Conservation (phyloP, 306 rosid genomes). For the Quercus alba region DNA sequence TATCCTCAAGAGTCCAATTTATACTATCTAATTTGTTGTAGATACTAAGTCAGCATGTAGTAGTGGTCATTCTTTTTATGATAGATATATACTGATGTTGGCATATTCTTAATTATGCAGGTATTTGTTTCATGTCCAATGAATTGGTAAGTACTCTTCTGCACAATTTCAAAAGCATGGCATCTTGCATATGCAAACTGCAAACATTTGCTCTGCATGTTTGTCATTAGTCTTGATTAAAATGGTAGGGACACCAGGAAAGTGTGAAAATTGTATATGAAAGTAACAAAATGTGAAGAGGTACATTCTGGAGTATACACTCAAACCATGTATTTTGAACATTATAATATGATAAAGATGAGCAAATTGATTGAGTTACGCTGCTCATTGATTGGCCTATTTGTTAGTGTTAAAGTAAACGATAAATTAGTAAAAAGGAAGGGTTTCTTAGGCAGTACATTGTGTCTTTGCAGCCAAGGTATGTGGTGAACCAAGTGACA, state of each 20-base stretch:
- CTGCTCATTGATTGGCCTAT: background rate
- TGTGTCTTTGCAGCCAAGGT: slow-evolving; percentile 73
- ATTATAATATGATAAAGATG: background rate
- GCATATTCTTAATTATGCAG: slow-evolving; percentile 40
- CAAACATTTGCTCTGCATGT: background rate
- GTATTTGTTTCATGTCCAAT: slow-evolving; percentile 93
- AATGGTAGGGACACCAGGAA: background rate
- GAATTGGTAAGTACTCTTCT: slow-evolving; percentile 69
- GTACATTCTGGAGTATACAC: background rate
- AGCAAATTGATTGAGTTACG: background rate
- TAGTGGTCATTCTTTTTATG: background rate
- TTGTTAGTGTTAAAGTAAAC: background rate
- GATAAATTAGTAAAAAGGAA: background rate
- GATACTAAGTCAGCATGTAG: background rate
- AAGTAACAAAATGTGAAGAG: background rate
- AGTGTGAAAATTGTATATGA: background rate
- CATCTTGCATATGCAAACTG: slow-evolving; percentile 3
- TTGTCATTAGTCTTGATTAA: background rate
- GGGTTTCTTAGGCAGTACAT: slow-evolving; percentile 14
- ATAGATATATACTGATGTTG: slow-evolving; percentile 27
- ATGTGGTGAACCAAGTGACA: slow-evolving; percentile 96
- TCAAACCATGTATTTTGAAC: background rate
- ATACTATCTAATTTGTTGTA: background rate
- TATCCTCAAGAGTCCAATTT: background rate
- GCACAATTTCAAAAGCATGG: background rate